These are phyloP conservation scores for Aspergillus sp. DNA, from an alignment of 2,329 filamentous ascomycete species.

Conservation along the genomic window DNA sequence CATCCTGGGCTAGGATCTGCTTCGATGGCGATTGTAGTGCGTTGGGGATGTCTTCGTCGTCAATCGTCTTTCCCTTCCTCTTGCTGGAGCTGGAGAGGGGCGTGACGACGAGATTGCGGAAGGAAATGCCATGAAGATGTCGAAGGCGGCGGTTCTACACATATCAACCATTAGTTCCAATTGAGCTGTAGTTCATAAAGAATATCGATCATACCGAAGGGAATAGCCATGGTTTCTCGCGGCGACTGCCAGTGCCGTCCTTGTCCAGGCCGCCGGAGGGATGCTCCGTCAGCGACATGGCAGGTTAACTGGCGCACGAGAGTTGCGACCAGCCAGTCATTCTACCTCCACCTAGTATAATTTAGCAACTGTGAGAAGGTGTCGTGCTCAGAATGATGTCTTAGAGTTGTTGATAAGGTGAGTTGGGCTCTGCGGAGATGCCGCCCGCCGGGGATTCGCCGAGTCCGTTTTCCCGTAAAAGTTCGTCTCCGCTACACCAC, in stretches of 20 bases:
- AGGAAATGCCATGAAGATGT: constrained; percentile 76
- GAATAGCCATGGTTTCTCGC: constrained; percentile 46
- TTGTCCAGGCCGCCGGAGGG: constrained; percentile 12
- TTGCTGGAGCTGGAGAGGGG: constrained; percentile 42
- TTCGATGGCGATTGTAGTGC: constrained; percentile 61
- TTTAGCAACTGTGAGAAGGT: not conserved
- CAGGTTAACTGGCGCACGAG: constrained; percentile 9
- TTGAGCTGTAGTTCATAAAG: not conserved
- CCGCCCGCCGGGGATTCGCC: constrained; percentile 8
- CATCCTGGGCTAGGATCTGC: constrained; percentile 55
- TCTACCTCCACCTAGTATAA: not conserved
- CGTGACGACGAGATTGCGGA: constrained; percentile 74
- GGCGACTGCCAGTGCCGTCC: constrained; percentile 27
- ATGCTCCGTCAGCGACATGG: constrained; percentile 15
- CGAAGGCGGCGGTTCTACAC: constrained; percentile 77
- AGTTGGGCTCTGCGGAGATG: not conserved
- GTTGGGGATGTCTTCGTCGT: constrained; percentile 68
- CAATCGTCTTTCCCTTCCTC: constrained; percentile 56
- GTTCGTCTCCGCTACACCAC: constrained; percentile 15
- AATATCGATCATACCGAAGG: constrained; percentile 37
- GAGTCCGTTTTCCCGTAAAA: constrained; percentile 24
- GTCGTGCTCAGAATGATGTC: too few relatives aligned
- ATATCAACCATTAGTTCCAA: not conserved
- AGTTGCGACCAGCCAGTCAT: constrained; percentile 12
- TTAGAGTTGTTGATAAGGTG: not conserved